Conservation (phyloP, 2,329 filamentous ascomycete genomes). For the Sporothrix globosa region DNA sequence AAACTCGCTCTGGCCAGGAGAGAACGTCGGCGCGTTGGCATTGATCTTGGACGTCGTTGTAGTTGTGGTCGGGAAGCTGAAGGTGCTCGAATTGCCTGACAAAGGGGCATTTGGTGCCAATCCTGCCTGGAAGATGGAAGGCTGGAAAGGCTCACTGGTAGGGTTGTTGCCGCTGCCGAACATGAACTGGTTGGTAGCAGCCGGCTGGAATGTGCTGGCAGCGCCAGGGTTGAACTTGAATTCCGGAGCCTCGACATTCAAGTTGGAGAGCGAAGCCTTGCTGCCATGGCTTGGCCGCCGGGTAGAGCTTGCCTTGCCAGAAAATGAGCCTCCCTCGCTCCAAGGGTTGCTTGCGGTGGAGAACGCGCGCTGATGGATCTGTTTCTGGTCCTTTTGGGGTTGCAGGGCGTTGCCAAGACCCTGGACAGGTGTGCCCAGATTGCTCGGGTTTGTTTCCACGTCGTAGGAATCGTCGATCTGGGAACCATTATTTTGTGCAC, state of each 20-base stretch:
- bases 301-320: conserved; percentile 45
- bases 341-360: conserved; percentile 67
- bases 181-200: conserved; percentile 48
- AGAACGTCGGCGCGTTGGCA: conserved; percentile 70
- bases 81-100: conserved; percentile 47
- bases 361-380: conserved; percentile 55
- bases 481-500: conserved; percentile 40
- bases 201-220: conserved; percentile 56
- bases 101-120: conserved; percentile 43
- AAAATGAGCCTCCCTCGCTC: conserved; percentile 55
- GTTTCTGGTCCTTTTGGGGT: conserved; percentile 56
- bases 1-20: conserved; percentile 66
- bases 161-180: conserved; percentile 49
- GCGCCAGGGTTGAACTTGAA: conserved; percentile 73
- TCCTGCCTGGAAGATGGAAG: conserved; percentile 51
- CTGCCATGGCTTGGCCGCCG: conserved; percentile 63
- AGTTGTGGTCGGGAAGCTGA: conserved; percentile 49
- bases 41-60: conserved; percentile 62
- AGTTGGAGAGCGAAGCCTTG: conserved; percentile 72
- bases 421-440: conserved; percentile 66
- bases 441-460: conserved; percentile 74
- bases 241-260: conserved; percentile 87
- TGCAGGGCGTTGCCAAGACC: conserved; percentile 50
- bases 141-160: conserved; percentile 49
- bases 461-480: conserved; percentile 62